Conservation (phyloP, 148 eudicot genomes). For the Polygonum aviculare region DNA sequence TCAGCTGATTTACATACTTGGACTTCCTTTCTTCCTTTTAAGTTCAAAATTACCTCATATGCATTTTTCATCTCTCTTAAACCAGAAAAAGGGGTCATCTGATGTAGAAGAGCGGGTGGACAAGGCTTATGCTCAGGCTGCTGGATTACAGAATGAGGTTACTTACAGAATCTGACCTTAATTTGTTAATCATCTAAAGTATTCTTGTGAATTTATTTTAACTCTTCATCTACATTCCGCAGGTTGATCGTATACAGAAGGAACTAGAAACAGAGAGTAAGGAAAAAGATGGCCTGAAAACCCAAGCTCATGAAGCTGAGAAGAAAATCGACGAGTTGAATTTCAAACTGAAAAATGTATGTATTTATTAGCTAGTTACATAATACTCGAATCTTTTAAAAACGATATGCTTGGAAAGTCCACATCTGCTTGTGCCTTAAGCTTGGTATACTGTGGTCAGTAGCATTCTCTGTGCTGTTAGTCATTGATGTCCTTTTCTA, state of each 20-base stretch:
- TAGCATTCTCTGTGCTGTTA: not conserved
- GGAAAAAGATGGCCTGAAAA: slow-evolving; percentile 47
- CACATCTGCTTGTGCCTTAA: not conserved
- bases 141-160: slow-evolving; percentile 12
- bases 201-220: not conserved
- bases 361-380: slow-evolving; percentile 13
- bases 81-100: slow-evolving; percentile 54
- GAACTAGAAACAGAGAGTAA: slow-evolving; percentile 44
- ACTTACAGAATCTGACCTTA: not conserved
- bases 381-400: not conserved
- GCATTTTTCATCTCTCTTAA: not conserved
- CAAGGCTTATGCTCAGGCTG: slow-evolving; percentile 43
- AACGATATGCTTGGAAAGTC: not conserved
- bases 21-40: not conserved
- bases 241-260: slow-evolving; percentile 57
- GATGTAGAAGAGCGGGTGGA: slow-evolving; percentile 51
- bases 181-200: not conserved
- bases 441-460: not conserved
- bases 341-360: slow-evolving; percentile 48
- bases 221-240: not conserved
- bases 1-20: not conserved
- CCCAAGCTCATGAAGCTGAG: slow-evolving; percentile 41
- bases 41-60: not conserved
- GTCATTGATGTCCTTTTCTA: not conserved
- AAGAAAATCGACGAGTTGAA: slow-evolving; percentile 43